Base-by-base conservation (phyloP, 2,329 filamentous ascomycete species). In the Pseudogymnoascus pannorum region DNA sequence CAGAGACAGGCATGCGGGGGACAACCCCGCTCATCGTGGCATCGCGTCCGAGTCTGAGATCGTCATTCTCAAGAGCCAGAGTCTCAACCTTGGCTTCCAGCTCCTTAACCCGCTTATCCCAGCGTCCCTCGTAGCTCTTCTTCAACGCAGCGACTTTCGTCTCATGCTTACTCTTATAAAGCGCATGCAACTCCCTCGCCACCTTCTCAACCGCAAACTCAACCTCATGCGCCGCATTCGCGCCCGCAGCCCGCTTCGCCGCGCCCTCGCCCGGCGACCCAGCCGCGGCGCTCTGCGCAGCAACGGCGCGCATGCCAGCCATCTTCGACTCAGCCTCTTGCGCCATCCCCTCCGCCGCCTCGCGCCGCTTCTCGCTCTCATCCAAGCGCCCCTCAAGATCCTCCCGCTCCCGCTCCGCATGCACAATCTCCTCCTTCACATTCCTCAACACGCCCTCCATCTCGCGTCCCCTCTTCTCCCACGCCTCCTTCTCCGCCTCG, bases 101-200 rank as follows among this genome's bases (percentile, higher is more conserved):
- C 68, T 93, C 89, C 60, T 84, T 84, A 61, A 93, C 84, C 70
- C 88, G 90, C 80, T 95, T 95, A 75, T 96, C 91, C 84, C 91
- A 94, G 60, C 93, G 87, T 54, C 84, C 83, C 73, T 97, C 91
- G 76, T 97, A 88, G 64, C 83, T 87, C 75, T 87, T 87, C 77
- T 88, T 97, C 66, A 99, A 80, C 3, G 92, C 93, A 1, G 90
- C 84, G 48, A 97, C 93, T 78, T 99, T 99, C 65, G 87, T 91
- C 77, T 97, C 93, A 73, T 99, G 94, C 77, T 99, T 99, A 72
- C 88, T 87, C 78, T 97, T 97, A 82, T 99, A 99, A 9, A 96
- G 81, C 0, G 87, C 82, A 72, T 99, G 94, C 40, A 99, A 81
- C 72, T 99, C 94, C 29, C 91, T 84, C n/a, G 93, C 92, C 40